A percentile compares a stretch with the other conserved stretches of the same genome.
Conservation (phyloP, 495 filamentous ascomycete genomes). For the Aspergillus biplanus region DNA sequence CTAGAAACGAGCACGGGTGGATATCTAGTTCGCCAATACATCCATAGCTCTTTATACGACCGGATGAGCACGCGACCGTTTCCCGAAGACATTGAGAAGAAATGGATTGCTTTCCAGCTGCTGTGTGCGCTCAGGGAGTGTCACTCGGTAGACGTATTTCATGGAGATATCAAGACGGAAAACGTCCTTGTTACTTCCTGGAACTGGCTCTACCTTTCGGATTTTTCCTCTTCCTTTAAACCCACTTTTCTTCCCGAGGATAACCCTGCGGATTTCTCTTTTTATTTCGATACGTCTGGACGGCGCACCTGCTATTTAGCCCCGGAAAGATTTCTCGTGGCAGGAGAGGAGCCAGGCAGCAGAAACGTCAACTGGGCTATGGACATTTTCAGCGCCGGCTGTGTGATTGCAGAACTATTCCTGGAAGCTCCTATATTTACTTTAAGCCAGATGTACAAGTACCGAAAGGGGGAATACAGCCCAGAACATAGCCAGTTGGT, state of each 20-base stretch:
- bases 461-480: constrained; percentile 89
- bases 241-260: constrained; percentile 93
- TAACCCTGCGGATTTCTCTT: constrained; percentile 96
- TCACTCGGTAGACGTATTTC: constrained; percentile 86
- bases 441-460: constrained; percentile 91
- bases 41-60: constrained; percentile 97
- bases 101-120: constrained; percentile 97
- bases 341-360: constrained; percentile 66
- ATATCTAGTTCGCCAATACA: constrained; percentile 93
- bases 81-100: constrained; percentile 96
- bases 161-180: constrained; percentile 98
- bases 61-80: constrained; percentile 96
- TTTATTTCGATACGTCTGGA: constrained; percentile 94
- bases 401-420: constrained; percentile 96
- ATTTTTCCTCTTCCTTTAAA: constrained; percentile 96
- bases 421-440: constrained; percentile 94
- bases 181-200: constrained; percentile 96
- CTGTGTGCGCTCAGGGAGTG: constrained; percentile 92
- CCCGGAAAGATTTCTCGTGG: constrained; percentile 83
- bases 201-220: constrained; percentile 98
- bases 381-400: constrained; percentile 98
- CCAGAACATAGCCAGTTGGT: constrained; percentile 76
- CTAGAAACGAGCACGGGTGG: constrained; percentile 89
- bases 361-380: constrained; percentile 85
- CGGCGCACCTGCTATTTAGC: constrained; percentile 95